Evolutionary conservation across 169 alveolate species (phyloP).

Genomic region (Plasmodium coatneyi): DNA sequence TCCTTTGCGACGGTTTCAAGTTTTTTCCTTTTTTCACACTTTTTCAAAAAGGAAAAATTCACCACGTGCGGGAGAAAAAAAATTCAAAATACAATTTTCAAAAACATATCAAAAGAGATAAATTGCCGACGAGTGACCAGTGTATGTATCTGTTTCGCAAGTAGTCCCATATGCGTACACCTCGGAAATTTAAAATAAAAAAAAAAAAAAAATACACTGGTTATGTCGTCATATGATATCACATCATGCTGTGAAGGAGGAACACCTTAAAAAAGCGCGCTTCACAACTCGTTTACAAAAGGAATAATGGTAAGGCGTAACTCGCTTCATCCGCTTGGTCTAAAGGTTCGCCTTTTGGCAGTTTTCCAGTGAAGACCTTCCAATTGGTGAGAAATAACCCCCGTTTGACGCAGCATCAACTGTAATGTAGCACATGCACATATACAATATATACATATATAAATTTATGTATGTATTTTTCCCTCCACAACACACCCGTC

Average conservation of each 20-base stretch:
- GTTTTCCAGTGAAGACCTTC: neutral
- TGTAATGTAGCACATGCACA: neutral
- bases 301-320: neutral
- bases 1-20: neutral
- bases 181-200: neutral
- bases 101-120: neutral
- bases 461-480: neutral
- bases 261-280: neutral
- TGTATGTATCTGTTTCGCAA: neutral
- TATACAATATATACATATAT: too few species aligned
- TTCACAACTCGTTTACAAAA: neutral
- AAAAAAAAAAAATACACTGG: neutral
- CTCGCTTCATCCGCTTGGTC: neutral
- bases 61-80: neutral
- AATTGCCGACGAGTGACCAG: neutral
- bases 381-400: neutral
- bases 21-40: neutral
- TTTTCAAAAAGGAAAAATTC: neutral
- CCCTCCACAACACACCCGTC: neutral
- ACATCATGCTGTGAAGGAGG: neutral
- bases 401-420: neutral
- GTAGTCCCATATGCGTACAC: neutral
- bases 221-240: neutral
- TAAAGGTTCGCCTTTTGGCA: neutral
- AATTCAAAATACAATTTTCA: neutral